These are phyloP conservation scores for Prunus davidiana DNA, from an alignment of 306 rosid species.

Conservation along the genomic window DNA sequence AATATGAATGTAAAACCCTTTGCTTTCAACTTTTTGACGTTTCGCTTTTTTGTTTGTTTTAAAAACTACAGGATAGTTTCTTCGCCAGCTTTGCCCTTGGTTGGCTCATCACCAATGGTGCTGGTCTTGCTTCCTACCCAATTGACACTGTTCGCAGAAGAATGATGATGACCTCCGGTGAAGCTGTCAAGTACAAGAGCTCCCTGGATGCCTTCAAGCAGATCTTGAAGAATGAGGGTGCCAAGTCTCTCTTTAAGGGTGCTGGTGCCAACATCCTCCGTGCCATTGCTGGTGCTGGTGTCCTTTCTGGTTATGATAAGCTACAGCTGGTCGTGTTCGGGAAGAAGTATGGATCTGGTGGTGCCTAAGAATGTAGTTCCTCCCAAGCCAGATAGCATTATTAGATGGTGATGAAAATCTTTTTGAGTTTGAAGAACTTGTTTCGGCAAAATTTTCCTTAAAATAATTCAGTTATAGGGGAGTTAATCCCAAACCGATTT, in stretches of 20 bases:
- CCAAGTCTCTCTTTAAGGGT: slow-evolving; percentile 88
- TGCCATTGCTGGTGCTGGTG: slow-evolving; percentile 96
- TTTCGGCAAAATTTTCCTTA: slow-evolving; percentile 63
- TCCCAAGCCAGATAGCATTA: slow-evolving; percentile 10
- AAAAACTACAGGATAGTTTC: slow-evolving; percentile 62
- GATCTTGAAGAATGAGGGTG: slow-evolving; percentile 82
- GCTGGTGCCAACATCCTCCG: slow-evolving; percentile 93
- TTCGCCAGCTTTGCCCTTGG: slow-evolving; percentile 90
- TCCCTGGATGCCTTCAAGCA: slow-evolving; percentile 70
- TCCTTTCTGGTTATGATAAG: slow-evolving; percentile 90
- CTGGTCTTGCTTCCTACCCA: slow-evolving; percentile 90
- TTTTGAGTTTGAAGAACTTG: slow-evolving; percentile 43
- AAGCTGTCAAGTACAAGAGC: slow-evolving; percentile 89
- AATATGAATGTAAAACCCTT: not conserved
- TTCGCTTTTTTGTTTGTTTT: not conserved
- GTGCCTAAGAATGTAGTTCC: slow-evolving; percentile 31
- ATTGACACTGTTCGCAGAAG: slow-evolving; percentile 94
- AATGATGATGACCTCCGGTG: slow-evolving; percentile 99
- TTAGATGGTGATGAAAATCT: slow-evolving; percentile 87
- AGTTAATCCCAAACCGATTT: slow-evolving; percentile 47
- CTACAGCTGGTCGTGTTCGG: slow-evolving; percentile 71
- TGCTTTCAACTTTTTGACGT: not conserved
- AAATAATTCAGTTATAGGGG: slow-evolving; percentile 70
- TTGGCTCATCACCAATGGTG: slow-evolving; percentile 91
- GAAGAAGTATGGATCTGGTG: slow-evolving; percentile 88